Conservation (phyloP, 352 stramenopile species). For the Phytophthora multivora region DNA sequence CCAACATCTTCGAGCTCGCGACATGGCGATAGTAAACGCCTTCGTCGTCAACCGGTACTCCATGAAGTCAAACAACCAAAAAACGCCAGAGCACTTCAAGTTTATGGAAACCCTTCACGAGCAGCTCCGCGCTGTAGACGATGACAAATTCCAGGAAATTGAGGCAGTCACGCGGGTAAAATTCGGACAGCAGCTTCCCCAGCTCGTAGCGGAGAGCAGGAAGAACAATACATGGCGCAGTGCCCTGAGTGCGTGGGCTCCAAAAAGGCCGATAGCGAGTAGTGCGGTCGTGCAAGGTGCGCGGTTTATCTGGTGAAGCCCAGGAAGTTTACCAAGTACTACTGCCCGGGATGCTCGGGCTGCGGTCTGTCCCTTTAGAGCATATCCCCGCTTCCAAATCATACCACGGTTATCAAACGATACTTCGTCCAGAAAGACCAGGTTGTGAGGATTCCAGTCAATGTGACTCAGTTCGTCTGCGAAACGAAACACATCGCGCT, state of each 20-base stretch:
- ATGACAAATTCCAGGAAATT: background rate
- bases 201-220: background rate
- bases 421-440: no score
- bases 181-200: background rate
- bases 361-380: no score
- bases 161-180: background rate
- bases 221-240: background rate
- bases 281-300: background rate
- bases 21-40: slow-evolving; percentile 1
- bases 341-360: background rate
- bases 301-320: background rate
- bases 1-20: background rate
- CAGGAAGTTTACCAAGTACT: background rate
- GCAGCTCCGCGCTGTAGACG: background rate
- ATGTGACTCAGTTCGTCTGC: no score
- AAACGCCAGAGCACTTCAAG: background rate
- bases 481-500: no score
- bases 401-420: no score
- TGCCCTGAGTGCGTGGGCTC: background rate
- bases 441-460: no score
- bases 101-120: background rate
- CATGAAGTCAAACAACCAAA: background rate
- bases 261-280: background rate
- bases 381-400: no score
- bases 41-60: background rate